Base-by-base conservation (phyloP, 1,139 yeast species). In the Yamadazyma membranifaciens region DNA sequence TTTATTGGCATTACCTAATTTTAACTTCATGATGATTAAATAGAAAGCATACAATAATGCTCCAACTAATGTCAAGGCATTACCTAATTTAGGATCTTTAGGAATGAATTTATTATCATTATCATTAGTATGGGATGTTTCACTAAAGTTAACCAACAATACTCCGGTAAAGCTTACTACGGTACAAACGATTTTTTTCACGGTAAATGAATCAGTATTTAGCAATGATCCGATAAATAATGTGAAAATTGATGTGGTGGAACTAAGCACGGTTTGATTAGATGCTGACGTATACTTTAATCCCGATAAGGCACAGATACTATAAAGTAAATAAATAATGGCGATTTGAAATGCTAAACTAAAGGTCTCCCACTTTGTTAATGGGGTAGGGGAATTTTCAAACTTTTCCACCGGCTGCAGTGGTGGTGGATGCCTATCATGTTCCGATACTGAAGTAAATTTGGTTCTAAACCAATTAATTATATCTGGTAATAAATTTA, bases 281-380 rank as follows among this genome's bases (percentile, higher is more conserved):
- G 81, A 73, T 0, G 81, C 80, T 4, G 78, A 67, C 0, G 83
- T 78, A 48, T 63, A 78, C 47, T 65, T 64, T 38, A 78, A 60
- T 7, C 77, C 61, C 9, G 59, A 42, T 58, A 76, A 64, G 4
- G 63, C 72, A 37, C 64, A 59, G 3, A 65, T 47, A 42, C 75
- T 75, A 52, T 69, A 73, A 4, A 56, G 34, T 39, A 59, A 67
- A 52, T 78, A 78, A n/a, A 76, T 62, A 1, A 65, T 36, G 1
- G 79, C 56, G 1, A 75, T 57, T 40, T 69, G 67, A 2, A 60
- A 31, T 1, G 78, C 72, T n/a, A 77, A 55, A 0, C 45, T 34
- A 2, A 59, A 35, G 4, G 74, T 57, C 45, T 75, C 75, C 1
- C 31, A 34, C 0, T 45, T 36, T 0, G 69, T 53, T 34, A 76